A percentile compares a stretch with the other conserved stretches of the same genome.
These are phyloP conservation scores for Mucor sp. DNA, from an alignment of 371 early-diverging fungal species.

Conservation along the genomic window DNA sequence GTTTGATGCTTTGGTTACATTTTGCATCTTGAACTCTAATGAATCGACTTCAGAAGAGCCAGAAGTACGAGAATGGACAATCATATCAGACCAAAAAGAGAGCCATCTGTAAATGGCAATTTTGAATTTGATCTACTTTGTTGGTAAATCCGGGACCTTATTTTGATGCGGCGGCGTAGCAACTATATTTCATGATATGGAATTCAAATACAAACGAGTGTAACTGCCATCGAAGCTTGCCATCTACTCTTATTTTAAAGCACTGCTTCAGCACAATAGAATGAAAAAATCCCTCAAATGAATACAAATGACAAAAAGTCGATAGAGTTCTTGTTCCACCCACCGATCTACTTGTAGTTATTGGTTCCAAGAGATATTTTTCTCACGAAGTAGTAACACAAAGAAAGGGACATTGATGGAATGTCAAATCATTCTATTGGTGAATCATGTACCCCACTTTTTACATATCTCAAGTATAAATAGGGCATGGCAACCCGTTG, in stretches of 20 bases:
- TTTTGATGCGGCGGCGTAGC: neutral
- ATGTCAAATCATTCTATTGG: neutral
- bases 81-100: neutral
- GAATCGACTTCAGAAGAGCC: neutral
- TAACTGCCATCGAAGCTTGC: neutral
- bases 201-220: neutral
- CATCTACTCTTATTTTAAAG: too few relatives aligned
- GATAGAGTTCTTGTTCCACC: neutral
- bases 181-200: neutral
- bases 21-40: neutral
- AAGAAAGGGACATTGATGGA: neutral
- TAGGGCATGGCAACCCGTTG: neutral
- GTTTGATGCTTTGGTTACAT: neutral
- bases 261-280: neutral
- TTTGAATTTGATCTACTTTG: neutral
- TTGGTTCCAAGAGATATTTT: neutral
- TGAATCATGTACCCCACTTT: neutral
- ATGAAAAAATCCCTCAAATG: neutral
- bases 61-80: neutral
- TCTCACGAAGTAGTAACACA: neutral
- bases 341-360: neutral
- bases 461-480: neutral
- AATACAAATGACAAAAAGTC: neutral
- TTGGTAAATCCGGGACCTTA: neutral
- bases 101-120: neutral